Base-by-base conservation (phyloP, 345 rosid genomes). In the Punica granatum region DNA sequence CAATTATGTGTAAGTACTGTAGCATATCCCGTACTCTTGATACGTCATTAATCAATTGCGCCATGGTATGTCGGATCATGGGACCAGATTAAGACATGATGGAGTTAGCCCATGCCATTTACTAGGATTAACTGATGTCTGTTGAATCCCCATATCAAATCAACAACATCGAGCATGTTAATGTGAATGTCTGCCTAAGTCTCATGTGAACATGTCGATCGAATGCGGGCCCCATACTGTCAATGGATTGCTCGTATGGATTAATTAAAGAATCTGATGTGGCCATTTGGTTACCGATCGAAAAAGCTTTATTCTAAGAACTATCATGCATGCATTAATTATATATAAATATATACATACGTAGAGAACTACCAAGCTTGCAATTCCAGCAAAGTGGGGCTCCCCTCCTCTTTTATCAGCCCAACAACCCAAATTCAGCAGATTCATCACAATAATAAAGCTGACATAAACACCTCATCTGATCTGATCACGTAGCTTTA, bases 331-430 rank as follows among this genome's bases (percentile, higher is more conserved):
- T 19, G 28, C 58, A 51, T 51, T 0, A 3, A 15, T 7, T 6
- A n/a, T n/a, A n/a, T 46, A 43, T 43, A 43, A 11, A 12, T 43
- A 14, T 4, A 4, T 3, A 43, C 14, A 1, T 11, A 11, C 23
- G 28, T 51, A n/a, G n/a, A n/a, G n/a, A 51, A 23, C 58, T 67
- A 72, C 67, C 59, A 82, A 72, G 66, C 83, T 77, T 82, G 84
- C 70, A 56, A 74, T 46, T 71, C 74, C 75, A 72, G 89, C 79
- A 82, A 82, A 77, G 85, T 64, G 32, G 72, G 74, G 25, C 31
- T 62, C 66, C 64, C 33, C 71, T 67, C 68, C 26, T 60, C 60
- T n/a, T 31, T 69, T 11, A 53, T 41, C 34, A 53, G 34, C 23
- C 63, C 60, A 73, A 76, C 83, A 59, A 69, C 69, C 75, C 14